These are phyloP conservation scores for Suillus variegatus DNA, from an alignment of 768 basidiomycete species.

Conservation along the genomic window DNA sequence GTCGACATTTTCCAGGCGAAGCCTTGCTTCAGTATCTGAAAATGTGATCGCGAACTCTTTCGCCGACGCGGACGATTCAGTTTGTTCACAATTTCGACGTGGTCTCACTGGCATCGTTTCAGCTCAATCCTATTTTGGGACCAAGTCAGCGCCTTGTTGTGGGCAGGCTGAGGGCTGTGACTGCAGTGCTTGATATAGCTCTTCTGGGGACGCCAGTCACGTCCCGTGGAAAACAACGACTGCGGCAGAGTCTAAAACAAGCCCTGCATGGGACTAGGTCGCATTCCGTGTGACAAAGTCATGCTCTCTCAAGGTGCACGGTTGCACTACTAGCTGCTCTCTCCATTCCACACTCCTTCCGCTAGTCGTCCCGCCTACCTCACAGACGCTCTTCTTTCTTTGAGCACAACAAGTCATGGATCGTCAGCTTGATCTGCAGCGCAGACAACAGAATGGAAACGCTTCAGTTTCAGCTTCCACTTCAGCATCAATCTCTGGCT, in stretches of 20 bases:
- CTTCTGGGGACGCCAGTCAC: neutral
- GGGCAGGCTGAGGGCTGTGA: slow-evolving; percentile 7
- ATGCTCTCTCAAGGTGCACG: slow-evolving; percentile 9
- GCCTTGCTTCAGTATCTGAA: neutral
- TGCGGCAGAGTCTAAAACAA: slow-evolving; percentile 18
- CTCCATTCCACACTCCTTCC: slow-evolving; percentile 4
- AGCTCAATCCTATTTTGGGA: slow-evolving; percentile 1
- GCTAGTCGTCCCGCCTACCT: neutral
- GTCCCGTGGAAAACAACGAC: slow-evolving; percentile 9
- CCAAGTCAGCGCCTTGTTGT: slow-evolving; percentile 4
- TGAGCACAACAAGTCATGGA: slow-evolving; percentile 5
- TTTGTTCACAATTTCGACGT: neutral
- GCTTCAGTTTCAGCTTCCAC: slow-evolving; percentile 15
- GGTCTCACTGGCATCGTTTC: neutral
- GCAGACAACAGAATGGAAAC: slow-evolving; percentile 24
- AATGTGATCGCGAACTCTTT: neutral
- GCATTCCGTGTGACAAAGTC: slow-evolving; percentile 10
- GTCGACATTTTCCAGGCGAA: neutral
- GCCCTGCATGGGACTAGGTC: slow-evolving; percentile 14
- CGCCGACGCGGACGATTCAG: neutral
- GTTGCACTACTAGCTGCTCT: neutral
- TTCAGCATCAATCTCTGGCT: neutral
- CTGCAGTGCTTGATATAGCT: slow-evolving; percentile 8
- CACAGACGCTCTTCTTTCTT: neutral
- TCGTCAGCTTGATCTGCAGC: slow-evolving; percentile 19